Evolutionary conservation across 2,329 filamentous ascomycete genomes (phyloP), one percentile per base, ranked within the genome.

Genomic region (Metarhizium guizhouense): DNA sequence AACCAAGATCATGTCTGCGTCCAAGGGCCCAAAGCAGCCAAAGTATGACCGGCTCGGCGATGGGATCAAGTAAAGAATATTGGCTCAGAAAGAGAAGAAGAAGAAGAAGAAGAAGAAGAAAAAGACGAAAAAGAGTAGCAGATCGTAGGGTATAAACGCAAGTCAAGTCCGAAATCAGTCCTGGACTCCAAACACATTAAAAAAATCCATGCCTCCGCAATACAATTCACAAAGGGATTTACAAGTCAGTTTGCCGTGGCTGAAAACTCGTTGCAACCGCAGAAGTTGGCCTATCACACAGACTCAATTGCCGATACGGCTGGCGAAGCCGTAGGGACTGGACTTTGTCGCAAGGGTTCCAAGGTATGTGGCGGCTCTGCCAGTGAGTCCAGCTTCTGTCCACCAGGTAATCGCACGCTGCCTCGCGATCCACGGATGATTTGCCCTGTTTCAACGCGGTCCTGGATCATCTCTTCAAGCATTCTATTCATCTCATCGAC

Each of bases 401-500:
- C 77, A 47, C 67, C 71, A 5, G 78, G 76, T 40, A 87, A 67
- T 51, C 84, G 81, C 52, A 90, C 80, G 64, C 85, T 90, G 45
- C 86, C 87, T 58, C 85, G 77, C 53, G 74, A 74, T 53, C 85
- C 80, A 64, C 87, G 83, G 34, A 89, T 77, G 25, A 90, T 73
- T 54, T 89, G 83, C 25, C 88, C 89, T 53, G 78, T 84, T 63
- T 94, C 88, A 54, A 95, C 87, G 56, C 88, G 84, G 66, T 93
- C 88, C 66, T 92, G 88, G 57, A 96, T 94, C 93, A 97, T 96
- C 72, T 96, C 90, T 65, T 97, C 93, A 30, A 96, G 80, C 75
- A 96, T 91, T 64, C 85, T 84, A 62, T 89, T 95, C 85, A 96
- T 92, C 71, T 96, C 92, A 63, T 96, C 91, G 38, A 94, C 87